These are phyloP conservation scores for Alternaria rosae DNA, from an alignment of 2,329 filamentous ascomycete genomes.

Conservation along the genomic window DNA sequence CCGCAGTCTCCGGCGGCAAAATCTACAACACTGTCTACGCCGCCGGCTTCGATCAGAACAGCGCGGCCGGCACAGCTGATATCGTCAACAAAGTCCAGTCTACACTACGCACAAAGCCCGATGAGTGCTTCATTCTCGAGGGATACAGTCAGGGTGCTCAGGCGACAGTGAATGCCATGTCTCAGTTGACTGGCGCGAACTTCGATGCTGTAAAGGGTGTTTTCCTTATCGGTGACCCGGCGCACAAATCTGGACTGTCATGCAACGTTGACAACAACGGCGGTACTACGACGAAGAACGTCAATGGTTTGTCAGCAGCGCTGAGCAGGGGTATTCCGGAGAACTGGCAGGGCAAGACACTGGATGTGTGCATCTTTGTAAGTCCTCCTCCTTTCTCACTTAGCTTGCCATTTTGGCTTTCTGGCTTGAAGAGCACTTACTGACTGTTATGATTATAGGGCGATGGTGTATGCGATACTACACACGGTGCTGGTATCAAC, in stretches of 20 bases:
- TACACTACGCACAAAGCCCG: constrained; percentile 31
- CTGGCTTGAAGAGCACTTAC: no score
- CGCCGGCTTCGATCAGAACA: constrained; percentile 38
- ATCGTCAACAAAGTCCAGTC: constrained; percentile 45
- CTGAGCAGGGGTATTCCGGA: constrained; percentile 26
- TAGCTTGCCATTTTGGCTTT: no score
- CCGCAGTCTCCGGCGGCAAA: constrained; percentile 40
- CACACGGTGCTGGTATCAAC: constrained; percentile 42
- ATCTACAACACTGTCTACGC: constrained; percentile 48
- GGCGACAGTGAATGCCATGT: constrained; percentile 46
- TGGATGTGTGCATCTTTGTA: constrained; percentile 48
- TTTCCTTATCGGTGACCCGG: constrained; percentile 46
- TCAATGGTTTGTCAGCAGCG: constrained; percentile 30
- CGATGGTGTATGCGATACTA: constrained; percentile 49
- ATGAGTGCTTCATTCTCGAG: constrained; percentile 48
- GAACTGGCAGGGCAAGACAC: constrained; percentile 47
- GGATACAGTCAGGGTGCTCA: constrained; percentile 50
- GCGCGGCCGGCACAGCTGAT: background rate
- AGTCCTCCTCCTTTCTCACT: constrained; percentile 13
- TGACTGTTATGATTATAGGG: constrained; percentile 23
- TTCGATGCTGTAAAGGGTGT: constrained; percentile 50
- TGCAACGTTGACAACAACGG: constrained; percentile 44
- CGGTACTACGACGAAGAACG: constrained; percentile 36
- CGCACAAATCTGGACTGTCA: constrained; percentile 40
- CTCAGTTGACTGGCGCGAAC: constrained; percentile 38